Evolutionary conservation across 2,329 filamentous ascomycete genomes (phyloP).

Genomic region (Fusarium cyanostomum): DNA sequence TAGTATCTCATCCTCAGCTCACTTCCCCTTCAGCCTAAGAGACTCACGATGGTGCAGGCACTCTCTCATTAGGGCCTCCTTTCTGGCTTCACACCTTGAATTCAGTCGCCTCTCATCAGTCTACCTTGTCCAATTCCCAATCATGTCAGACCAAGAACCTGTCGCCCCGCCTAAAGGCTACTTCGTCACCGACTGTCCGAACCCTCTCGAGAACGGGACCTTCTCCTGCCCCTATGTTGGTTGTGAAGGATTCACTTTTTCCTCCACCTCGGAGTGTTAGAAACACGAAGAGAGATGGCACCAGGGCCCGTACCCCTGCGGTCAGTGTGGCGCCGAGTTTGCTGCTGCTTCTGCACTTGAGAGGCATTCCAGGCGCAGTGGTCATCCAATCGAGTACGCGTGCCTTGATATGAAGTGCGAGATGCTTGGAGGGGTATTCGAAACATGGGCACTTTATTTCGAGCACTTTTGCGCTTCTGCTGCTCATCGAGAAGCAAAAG

Average conservation of each 20-base stretch:
- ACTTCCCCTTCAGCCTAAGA: not conserved
- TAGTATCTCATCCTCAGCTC: not conserved
- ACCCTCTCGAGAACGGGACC: constrained; percentile 14
- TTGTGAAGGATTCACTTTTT: constrained; percentile 42
- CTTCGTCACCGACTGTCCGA: constrained; percentile 15
- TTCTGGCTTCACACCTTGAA: not conserved
- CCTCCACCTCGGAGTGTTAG: constrained; percentile 31
- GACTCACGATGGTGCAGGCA: not conserved
- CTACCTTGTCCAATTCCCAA: no score
- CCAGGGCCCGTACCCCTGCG: constrained; percentile 31
- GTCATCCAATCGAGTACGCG: constrained; percentile 17
- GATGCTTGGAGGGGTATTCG: not conserved
- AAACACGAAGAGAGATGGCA: constrained; percentile 42
- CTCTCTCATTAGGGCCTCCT: not conserved
- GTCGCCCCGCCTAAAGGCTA: constrained; percentile 22
- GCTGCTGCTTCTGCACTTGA: constrained; percentile 34
- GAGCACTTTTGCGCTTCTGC: constrained; percentile 7
- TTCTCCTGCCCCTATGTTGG: constrained; percentile 37
- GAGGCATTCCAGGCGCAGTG: constrained; percentile 26
- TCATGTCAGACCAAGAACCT: not conserved
- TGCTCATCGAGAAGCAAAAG: not conserved
- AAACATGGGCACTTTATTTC: constrained; percentile 6
- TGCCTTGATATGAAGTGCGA: constrained; percentile 17
- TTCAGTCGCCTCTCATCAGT: not conserved
- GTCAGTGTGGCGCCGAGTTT: constrained; percentile 34